phyloP scores from a whole-genome alignment of 1,139 yeast genomes.

The Protomyces inouyei region DNA sequence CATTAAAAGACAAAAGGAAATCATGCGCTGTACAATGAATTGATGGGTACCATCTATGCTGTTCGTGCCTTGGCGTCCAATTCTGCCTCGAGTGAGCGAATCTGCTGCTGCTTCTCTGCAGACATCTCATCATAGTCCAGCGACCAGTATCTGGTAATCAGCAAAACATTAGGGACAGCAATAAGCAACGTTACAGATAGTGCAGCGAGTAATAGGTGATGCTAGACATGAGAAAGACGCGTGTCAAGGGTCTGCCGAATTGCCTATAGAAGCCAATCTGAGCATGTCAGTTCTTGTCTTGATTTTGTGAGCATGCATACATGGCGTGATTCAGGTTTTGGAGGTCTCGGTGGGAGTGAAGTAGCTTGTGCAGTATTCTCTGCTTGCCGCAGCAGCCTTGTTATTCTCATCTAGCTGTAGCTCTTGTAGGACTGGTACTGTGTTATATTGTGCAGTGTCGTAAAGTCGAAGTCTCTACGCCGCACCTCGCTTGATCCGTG shows the following conservation, averaged over 20 bases:
- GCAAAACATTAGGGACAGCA: neutral
- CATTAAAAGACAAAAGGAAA: neutral
- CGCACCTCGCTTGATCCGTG: no score
- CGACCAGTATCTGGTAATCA: constrained; percentile 15
- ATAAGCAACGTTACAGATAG: neutral
- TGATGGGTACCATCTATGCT: neutral
- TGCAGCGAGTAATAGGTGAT: constrained; percentile 20
- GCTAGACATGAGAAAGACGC: constrained; percentile 25
- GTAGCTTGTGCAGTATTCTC: neutral
- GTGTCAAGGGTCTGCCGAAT: constrained; percentile 18
- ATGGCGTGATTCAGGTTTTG: neutral
- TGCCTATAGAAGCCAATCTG: constrained; percentile 20
- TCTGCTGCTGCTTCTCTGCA: constrained; percentile 8
- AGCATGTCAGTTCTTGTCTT: neutral
- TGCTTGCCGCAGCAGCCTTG: neutral
- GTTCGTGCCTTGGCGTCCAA: neutral
- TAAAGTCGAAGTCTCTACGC: no score
- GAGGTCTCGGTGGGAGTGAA: neutral
- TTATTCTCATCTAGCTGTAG: neutral
- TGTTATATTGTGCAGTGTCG: no score
- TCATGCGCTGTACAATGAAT: neutral
- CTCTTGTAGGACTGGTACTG: neutral
- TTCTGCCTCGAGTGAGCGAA: constrained; percentile 4
- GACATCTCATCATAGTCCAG: constrained; percentile 23
- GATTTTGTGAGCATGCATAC: neutral